A percentile compares a stretch with the other conserved stretches of the same genome.
Conservation (phyloP, 306 rosid genomes). For the Quercus bicolor region DNA sequence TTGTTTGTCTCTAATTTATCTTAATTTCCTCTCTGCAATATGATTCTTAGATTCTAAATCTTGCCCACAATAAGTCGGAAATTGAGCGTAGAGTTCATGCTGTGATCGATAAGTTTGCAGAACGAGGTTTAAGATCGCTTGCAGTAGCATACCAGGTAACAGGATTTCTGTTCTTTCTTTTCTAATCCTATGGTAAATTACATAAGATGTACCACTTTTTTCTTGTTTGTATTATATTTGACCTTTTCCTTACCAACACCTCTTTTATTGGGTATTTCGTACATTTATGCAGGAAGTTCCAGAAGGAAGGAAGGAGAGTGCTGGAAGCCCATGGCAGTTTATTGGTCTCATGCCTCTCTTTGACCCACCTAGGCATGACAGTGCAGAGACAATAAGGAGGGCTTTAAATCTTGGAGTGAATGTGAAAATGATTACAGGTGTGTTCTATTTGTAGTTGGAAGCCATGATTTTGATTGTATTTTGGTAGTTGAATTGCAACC, state of each 20-base stretch:
- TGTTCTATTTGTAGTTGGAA: conserved; percentile 10
- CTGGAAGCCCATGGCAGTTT: conserved; percentile 97
- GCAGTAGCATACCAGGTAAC: conserved; percentile 94
- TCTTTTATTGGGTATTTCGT: not conserved
- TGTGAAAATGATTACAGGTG: conserved; percentile 98
- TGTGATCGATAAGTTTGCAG: conserved; percentile 92
- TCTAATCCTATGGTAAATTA: not conserved
- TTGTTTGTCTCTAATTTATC: conserved; percentile 4
- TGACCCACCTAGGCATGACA: conserved; percentile 98
- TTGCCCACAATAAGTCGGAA: conserved; percentile 83
- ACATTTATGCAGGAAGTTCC: conserved; percentile 80
- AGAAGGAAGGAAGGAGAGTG: conserved; percentile 83
- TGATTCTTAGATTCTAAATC: conserved; percentile 70
- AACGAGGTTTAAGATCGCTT: conserved; percentile 93
- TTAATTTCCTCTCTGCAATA: conserved; percentile 20
- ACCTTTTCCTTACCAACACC: not conserved
- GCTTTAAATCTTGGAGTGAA: conserved; percentile 97
- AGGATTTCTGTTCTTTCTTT: not conserved
- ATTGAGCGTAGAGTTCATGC: conserved; percentile 91
- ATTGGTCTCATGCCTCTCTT: conserved; percentile 92
- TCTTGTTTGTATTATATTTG: not conserved
- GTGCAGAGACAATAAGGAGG: conserved; percentile 97
- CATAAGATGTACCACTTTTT: not conserved
- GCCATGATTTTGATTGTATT: conserved; percentile 16
- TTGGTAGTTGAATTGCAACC: conserved; percentile 9